These are phyloP conservation scores for Pulveroboletus sp. DNA, from an alignment of 768 basidiomycete genomes.

Conservation along the genomic window DNA sequence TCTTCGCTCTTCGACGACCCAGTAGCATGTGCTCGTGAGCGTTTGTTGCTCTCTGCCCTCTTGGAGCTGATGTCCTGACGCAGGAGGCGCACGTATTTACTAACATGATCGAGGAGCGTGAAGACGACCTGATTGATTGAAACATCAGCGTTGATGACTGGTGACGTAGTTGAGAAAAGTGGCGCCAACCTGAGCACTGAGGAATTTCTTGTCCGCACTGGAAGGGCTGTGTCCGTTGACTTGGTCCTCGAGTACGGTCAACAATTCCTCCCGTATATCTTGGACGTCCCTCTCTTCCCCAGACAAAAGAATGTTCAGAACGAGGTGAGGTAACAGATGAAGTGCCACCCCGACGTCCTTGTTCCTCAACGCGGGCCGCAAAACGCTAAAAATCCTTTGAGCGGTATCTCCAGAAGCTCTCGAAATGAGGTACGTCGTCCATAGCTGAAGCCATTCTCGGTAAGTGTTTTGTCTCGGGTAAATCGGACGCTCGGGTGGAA, in stretches of 20 bases:
- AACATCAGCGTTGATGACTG: not conserved
- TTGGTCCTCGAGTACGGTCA: slow-evolving; percentile 83
- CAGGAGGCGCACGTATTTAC: slow-evolving; percentile 76
- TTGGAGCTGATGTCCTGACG: slow-evolving; percentile 58
- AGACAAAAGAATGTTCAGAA: slow-evolving; percentile 78
- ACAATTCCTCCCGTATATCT: slow-evolving; percentile 69
- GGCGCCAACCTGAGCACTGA: slow-evolving; percentile 83
- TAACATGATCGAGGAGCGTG: slow-evolving; percentile 90
- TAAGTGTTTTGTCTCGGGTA: slow-evolving; percentile 77
- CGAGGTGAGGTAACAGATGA: slow-evolving; percentile 85
- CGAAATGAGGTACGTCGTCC: slow-evolving; percentile 78
- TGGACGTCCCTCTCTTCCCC: slow-evolving; percentile 58
- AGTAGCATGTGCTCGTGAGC: slow-evolving; percentile 37
- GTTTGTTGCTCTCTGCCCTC: slow-evolving; percentile 46
- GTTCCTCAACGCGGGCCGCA: slow-evolving; percentile 71
- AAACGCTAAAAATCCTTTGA: slow-evolving; percentile 67
- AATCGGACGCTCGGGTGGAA: slow-evolving; percentile 59
- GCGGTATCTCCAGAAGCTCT: slow-evolving; percentile 56
- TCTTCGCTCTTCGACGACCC: slow-evolving; percentile 41
- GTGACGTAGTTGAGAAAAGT: not conserved
- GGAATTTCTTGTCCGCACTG: slow-evolving; percentile 71
- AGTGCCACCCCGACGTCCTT: slow-evolving; percentile 95
- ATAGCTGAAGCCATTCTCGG: slow-evolving; percentile 92
- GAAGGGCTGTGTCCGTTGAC: slow-evolving; percentile 56
- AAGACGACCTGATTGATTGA: slow-evolving; percentile 73